phyloP scores from a whole-genome alignment of 768 basidiomycete genomes.

The Amylocystis lapponica region DNA sequence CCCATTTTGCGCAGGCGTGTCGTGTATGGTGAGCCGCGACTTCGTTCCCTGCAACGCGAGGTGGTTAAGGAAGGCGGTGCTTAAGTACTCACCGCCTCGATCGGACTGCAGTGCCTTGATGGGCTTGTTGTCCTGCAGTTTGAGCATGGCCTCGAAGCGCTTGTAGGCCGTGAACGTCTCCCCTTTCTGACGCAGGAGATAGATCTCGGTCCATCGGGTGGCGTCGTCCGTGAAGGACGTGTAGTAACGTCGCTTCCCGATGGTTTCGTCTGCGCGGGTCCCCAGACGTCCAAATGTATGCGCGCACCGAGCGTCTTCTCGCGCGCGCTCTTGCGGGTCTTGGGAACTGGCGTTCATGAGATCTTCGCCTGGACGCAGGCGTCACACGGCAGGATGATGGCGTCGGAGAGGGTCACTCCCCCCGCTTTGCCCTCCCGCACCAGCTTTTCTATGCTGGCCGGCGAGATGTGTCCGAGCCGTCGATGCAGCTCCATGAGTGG shows the following conservation, averaged over 20 bases:
- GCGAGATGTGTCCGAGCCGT: constrained; percentile 30
- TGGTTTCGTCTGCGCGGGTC: constrained; percentile 29
- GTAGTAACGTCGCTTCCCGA: constrained; percentile 16
- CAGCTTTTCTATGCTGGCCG: constrained; percentile 15
- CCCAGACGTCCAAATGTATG: constrained; percentile 39
- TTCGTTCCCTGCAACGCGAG: constrained; percentile 32
- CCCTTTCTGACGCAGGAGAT: constrained; percentile 29
- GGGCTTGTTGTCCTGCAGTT: constrained; percentile 22
- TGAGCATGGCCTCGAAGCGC: constrained; percentile 28
- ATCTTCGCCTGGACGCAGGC: constrained; percentile 39
- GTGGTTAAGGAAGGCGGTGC: constrained; percentile 25
- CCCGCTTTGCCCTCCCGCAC: constrained; percentile 24
- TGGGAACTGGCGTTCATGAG: constrained; percentile 26
- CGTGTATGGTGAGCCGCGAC: constrained; percentile 31
- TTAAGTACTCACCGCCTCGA: constrained; percentile 38
- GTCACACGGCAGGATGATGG: constrained; percentile 26
- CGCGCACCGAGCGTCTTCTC: constrained; percentile 27
- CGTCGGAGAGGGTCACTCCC: constrained; percentile 20
- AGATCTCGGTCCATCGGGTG: constrained; percentile 17
- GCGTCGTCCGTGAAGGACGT: constrained; percentile 25
- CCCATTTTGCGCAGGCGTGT: constrained; percentile 38
- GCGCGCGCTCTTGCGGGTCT: constrained; percentile 17
- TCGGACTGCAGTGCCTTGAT: constrained; percentile 35
- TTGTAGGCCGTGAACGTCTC: constrained; percentile 30
- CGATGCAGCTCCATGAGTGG: constrained; percentile 23